Base-by-base conservation (phyloP, 768 basidiomycete species). In the Lyophyllum atratum region DNA sequence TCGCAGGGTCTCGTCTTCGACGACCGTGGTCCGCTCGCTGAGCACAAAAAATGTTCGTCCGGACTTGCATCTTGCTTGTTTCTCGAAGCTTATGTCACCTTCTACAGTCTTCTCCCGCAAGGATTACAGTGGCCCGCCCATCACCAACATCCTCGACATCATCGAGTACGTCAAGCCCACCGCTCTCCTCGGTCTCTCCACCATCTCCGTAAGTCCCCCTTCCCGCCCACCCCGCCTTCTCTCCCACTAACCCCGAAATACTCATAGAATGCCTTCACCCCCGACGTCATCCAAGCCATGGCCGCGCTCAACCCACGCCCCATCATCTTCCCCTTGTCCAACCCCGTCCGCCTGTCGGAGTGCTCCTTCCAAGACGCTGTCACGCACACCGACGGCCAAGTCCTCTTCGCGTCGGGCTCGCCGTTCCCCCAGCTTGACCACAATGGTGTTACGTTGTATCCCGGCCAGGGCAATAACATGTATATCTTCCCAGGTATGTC, bases 401-500 rank as follows among this genome's bases (percentile, higher is more conserved):
- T 89, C 17, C 82, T 97, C 55, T 97, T 94, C 67, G 94, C 95
- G 0, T 88, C 86, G 39, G 95, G 94, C 3, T 91, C 89, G 29
- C 95, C 94, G 3, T 97, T 95, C 83, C 81, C 84, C 14, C 77
- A 81, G 45, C 78, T 86, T 60, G 64, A 72, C 54, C 88, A 78
- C 73, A 71, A 79, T 33, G 86, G 85, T 28, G 76, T 74, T 52
- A 78, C 62, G 31, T 74, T 87, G 61, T 86, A 87, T 61, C 86
- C 95, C 2, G 92, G 92, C 22, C 95, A 97, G 73, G 94, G 94
- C 25, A 97, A 96, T 71, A 98, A 96, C 72, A 94, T 95, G 92
- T 91, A 90, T 70, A 89, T 90, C 66, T 88, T 88, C 79, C 86
- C 85, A 48, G 83, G 85, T 84, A 40, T 15, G 72, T 65, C 15